Base-by-base conservation (phyloP, 164 flowering plant genomes). In the Paratinospora sagittata region DNA sequence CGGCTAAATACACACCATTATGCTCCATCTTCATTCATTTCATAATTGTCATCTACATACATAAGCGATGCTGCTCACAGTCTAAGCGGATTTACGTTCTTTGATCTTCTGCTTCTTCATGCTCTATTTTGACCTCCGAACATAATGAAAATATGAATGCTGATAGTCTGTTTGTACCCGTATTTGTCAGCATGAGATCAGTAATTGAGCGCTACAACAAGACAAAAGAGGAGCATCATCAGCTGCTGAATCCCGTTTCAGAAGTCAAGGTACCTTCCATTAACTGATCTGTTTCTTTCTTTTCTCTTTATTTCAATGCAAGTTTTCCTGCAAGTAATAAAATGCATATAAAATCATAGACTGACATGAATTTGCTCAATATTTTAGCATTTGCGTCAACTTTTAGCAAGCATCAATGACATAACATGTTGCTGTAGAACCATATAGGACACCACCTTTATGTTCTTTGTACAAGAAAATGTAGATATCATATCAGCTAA, bases 151-250 rank as follows among this genome's bases (percentile, higher is more conserved):
- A 43, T 43, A 62, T 26, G n/a, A 65, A 65, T 33, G 12, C 43
- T 33, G 67, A 65, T 65, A 63, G 6, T n/a, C n/a, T n/a, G n/a
- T 26, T 9, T 17, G 6, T 26, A 45, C 60, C 36, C 62, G 30
- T 23, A 26, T 41, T 68, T 69, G 63, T 33, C 88, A 91, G 97
- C 84, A 85, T 88, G 89, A 82, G 79, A 75, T 83, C 93, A 68
- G 79, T 88, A 27, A 88, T 86, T 69, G 97, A 88, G 21, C 80
- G 90, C 36, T 88, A 88, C 76, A 84, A 78, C 75, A 85, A 82
- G 82, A 37, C 87, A 58, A 91, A 88, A 67, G 97, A 82, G 76
- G 90, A 85, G n/a, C 79, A 80, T 17, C 79, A 85, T 36, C 89
- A 81, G 58, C 66, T 77, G 74, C 72, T 79, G 49, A 84, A 81